phyloP scores from a whole-genome alignment of 129 eudicot species.

The carrot (Daucus carota) region DH1_v3.0 NC_030382.2:34569001-34569500 shows the following conservation, averaged over 20 bases:
- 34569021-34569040: slow-evolving; percentile 36
- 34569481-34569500: too few relatives aligned
- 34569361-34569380: slow-evolving; percentile 30
- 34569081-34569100: slow-evolving; percentile 12
- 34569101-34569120: background rate
- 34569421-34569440: too few relatives aligned
- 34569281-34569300: slow-evolving; percentile 50
- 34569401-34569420: too few relatives aligned
- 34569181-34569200: slow-evolving; percentile 28
- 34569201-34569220: background rate
- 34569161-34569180: slow-evolving; percentile 54
- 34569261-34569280: slow-evolving; percentile 56
- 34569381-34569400: background rate
- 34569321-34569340: slow-evolving; percentile 78
- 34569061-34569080: slow-evolving; percentile 24
- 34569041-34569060: slow-evolving; percentile 28
- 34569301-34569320: slow-evolving; percentile 41
- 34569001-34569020: slow-evolving; percentile 12
- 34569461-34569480: too few relatives aligned
- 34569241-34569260: too few relatives aligned
- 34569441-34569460: too few relatives aligned
- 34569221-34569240: slow-evolving; percentile 41
- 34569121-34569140: slow-evolving; percentile 21
- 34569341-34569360: slow-evolving; percentile 39
- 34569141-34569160: slow-evolving; percentile 70